Evolutionary conservation across 495 filamentous ascomycete genomes (phyloP).

Genomic region (Xylaria castorea): DNA sequence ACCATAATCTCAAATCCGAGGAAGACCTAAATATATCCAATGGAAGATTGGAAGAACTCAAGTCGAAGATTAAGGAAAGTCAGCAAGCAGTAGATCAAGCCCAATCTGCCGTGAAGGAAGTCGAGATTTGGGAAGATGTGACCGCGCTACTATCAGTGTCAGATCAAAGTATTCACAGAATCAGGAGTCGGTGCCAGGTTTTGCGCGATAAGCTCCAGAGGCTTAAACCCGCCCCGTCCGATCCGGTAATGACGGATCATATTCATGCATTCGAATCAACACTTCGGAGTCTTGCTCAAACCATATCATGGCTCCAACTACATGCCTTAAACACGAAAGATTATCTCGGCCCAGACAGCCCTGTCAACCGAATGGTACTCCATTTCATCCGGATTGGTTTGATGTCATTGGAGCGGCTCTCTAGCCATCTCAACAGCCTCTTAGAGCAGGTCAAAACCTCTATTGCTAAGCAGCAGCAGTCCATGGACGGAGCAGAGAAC

Average conservation of each 20-base stretch:
- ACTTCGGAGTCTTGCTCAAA: background rate
- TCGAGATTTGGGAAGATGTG: conserved; percentile 8
- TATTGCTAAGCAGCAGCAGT: conserved; percentile 8
- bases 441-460: background rate
- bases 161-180: background rate
- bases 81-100: conserved; percentile 16
- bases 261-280: conserved; percentile 2
- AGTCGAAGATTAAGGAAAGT: conserved; percentile 10
- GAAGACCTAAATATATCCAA: background rate
- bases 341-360: background rate
- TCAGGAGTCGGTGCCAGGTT: background rate
- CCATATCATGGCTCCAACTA: conserved; percentile 2
- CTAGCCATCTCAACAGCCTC: background rate
- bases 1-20: background rate
- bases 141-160: background rate
- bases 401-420: background rate
- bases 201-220: background rate
- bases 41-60: conserved; percentile 13
- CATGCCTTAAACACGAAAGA: background rate
- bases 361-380: background rate
- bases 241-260: background rate
- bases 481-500: background rate
- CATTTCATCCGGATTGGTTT: conserved; percentile 16
- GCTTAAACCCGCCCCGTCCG: background rate
- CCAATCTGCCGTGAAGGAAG: conserved; percentile 15